A percentile compares a stretch with the other conserved stretches of the same genome.
Evolutionary conservation across 768 basidiomycete species (phyloP).

Genomic region (Boletales sp.): DNA sequence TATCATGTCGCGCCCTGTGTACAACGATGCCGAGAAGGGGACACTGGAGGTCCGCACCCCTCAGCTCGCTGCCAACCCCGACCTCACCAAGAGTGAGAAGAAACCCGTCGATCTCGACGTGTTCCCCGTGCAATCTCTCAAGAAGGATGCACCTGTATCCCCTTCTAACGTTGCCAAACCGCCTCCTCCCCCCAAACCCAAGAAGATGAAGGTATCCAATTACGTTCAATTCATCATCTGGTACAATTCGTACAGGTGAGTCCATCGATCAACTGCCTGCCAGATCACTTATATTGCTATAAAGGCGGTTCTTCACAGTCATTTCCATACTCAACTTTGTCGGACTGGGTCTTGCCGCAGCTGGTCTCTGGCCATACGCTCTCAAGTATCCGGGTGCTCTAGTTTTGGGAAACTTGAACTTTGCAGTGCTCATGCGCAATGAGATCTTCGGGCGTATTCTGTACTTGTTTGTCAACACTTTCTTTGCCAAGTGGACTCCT

Average conservation of each 20-base stretch:
- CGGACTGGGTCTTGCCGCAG: conserved; percentile 56
- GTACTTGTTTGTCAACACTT: conserved; percentile 66
- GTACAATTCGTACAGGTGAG: conserved; percentile 77
- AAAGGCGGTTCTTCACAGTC: conserved; percentile 71
- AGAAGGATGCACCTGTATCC: conserved; percentile 39
- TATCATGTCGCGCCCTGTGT: conserved; percentile 43
- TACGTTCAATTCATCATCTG: conserved; percentile 64
- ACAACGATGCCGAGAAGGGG: conserved; percentile 59
- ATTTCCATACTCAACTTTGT: conserved; percentile 57
- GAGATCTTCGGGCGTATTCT: conserved; percentile 78
- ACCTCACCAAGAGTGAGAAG: conserved; percentile 38
- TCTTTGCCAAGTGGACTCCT: conserved; percentile 83
- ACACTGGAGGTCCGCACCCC: conserved; percentile 43
- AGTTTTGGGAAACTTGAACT: conserved; percentile 69
- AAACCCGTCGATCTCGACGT: conserved; percentile 29
- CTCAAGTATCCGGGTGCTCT: conserved; percentile 63
- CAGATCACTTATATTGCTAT: conserved; percentile 6
- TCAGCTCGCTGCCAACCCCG: conserved; percentile 24
- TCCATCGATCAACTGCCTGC: background rate
- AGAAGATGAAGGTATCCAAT: conserved; percentile 55
- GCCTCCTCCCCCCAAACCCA: conserved; percentile 35
- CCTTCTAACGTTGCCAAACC: conserved; percentile 34
- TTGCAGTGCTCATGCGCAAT: conserved; percentile 74
- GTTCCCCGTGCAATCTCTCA: conserved; percentile 34
- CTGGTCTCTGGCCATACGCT: conserved; percentile 67